These are phyloP conservation scores for Cardamine occulta DNA, from an alignment of 345 rosid genomes.

Conservation along the genomic window DNA sequence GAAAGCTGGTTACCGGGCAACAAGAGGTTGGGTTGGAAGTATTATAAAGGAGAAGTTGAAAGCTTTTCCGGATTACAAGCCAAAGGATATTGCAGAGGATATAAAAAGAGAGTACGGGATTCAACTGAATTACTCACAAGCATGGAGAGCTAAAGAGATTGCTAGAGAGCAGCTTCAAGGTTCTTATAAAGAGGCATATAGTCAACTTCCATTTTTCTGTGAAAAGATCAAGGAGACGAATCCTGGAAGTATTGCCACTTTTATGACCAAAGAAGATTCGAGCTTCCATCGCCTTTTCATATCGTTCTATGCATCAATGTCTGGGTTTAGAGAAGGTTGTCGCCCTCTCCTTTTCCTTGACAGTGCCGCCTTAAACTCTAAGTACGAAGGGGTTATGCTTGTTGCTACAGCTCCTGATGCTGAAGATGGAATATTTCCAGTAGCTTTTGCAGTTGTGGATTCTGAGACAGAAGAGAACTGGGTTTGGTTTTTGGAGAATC, in stretches of 20 bases:
- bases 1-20: conserved; percentile 79
- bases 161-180: conserved; percentile 97
- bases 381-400: conserved; percentile 74
- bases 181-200: conserved; percentile 80
- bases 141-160: conserved; percentile 91
- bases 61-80: conserved; percentile 76
- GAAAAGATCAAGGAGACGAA: conserved; percentile 89
- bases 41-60: conserved; percentile 85
- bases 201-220: conserved; percentile 74
- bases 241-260: conserved; percentile 82
- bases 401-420: conserved; percentile 79
- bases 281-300: conserved; percentile 86
- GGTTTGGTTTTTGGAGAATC: conserved; percentile 79
- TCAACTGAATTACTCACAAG: conserved; percentile 85
- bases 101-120: conserved; percentile 86
- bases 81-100: conserved; percentile 87
- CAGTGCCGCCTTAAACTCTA: conserved; percentile 65
- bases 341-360: conserved; percentile 92
- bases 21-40: conserved; percentile 91
- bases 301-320: conserved; percentile 76
- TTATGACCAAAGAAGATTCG: conserved; percentile 80
- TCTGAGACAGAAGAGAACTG: conserved; percentile 81
- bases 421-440: conserved; percentile 79
- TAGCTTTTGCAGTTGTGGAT: conserved; percentile 82
- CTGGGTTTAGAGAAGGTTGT: conserved; percentile 85